Percentiles rank a stretch among this genome's conserved stretches.
Conservation (phyloP, 257 asterid species). For the Solanum tarijense region DNA sequence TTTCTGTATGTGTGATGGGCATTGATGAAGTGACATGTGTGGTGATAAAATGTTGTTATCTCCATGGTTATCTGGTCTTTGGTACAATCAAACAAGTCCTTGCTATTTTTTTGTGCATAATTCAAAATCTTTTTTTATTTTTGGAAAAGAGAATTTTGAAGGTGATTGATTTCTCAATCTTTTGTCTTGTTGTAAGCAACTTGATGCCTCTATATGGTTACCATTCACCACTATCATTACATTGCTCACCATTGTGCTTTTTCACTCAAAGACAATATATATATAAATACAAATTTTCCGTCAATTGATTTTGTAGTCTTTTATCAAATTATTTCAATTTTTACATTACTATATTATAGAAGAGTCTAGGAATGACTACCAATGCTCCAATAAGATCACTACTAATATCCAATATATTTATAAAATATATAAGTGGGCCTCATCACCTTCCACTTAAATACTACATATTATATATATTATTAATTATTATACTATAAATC, state of each 20-base stretch:
- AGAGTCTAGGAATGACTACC: too few relatives aligned
- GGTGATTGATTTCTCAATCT: not conserved
- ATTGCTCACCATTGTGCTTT: not conserved
- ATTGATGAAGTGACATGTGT: not conserved
- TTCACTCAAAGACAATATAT: not conserved
- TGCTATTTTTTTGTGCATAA: not conserved
- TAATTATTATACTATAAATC: too few relatives aligned
- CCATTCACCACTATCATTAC: not conserved
- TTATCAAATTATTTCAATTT: too few relatives aligned
- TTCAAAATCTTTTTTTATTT: not conserved
- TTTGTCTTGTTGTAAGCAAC: not conserved
- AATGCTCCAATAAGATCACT: too few relatives aligned
- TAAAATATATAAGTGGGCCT: too few relatives aligned
- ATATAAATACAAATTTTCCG: too few relatives aligned
- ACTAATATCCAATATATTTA: too few relatives aligned
- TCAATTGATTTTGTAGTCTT: not conserved
- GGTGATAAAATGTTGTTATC: not conserved
- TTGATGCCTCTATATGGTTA: not conserved
- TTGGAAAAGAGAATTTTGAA: not conserved
- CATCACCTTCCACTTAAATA: too few relatives aligned
- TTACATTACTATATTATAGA: too few relatives aligned
- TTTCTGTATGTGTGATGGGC: not conserved
- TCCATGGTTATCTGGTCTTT: not conserved
- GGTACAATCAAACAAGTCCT: not conserved
- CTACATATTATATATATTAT: too few relatives aligned